Conservation (phyloP, 352 stramenopile genomes). For the Poterioochromonas sp. region DNA sequence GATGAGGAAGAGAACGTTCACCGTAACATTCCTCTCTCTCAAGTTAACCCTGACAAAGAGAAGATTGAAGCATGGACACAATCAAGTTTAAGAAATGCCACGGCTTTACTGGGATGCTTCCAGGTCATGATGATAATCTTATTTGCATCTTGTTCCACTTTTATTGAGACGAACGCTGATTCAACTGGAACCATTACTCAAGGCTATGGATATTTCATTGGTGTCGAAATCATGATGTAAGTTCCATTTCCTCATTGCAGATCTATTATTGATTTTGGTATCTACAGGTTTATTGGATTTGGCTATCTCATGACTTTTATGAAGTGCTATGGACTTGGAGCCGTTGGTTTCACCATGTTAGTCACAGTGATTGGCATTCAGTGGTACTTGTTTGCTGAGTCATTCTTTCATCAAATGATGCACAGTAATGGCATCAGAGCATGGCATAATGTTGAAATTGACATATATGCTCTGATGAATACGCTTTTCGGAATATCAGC, state of each 20-base stretch:
- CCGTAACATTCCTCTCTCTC: too few relatives aligned
- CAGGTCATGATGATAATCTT: conserved; percentile 1
- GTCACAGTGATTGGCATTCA: conserved; percentile 55
- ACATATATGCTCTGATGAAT: conserved; percentile 55
- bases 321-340: conserved; percentile 52
- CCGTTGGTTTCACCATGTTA: conserved; percentile 58
- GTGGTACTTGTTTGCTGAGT: conserved; percentile 57
- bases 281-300: conserved; percentile 47
- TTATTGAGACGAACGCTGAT: not conserved
- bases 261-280: not conserved
- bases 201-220: conserved; percentile 7
- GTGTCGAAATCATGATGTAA: conserved; percentile 57
- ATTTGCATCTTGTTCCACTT: not conserved
- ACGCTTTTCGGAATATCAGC: conserved; percentile 58
- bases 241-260: conserved; percentile 33
- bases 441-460: conserved; percentile 44
- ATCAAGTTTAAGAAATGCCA: not conserved
- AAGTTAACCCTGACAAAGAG: too few relatives aligned
- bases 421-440: conserved; percentile 37
- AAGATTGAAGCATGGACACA: too few relatives aligned
- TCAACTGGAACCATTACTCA: conserved; percentile 3
- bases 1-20: too few relatives aligned
- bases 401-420: conserved; percentile 55
- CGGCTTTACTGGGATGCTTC: not conserved
- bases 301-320: conserved; percentile 70